A percentile compares a stretch with the other conserved stretches of the same genome.
Conservation (phyloP, 139 green algal genomes). For the Micractinium sp. region DNA sequence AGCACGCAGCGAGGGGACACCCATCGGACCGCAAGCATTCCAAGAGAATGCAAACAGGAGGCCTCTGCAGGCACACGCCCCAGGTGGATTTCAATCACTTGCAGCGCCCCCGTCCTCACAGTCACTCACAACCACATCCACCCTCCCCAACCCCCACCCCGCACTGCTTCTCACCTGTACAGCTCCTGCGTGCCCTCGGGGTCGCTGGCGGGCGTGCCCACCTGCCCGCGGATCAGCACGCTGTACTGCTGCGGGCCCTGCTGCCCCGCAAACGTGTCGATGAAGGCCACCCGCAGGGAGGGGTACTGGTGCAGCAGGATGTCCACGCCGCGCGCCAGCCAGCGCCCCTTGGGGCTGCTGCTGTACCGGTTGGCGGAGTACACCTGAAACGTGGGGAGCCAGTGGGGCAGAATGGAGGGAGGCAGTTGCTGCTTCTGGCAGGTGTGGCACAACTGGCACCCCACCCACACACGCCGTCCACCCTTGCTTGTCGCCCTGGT, state of each 20-base stretch:
- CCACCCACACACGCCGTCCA: neutral
- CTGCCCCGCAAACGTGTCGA: slow-evolving; percentile 45
- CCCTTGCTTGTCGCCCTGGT: neutral
- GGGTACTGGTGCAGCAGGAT: slow-evolving; percentile 63
- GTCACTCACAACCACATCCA: no score
- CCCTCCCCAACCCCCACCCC: neutral
- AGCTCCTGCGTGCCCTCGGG: slow-evolving; percentile 47
- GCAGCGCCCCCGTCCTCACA: no score
- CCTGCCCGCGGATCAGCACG: slow-evolving; percentile 42
- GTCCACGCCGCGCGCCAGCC: slow-evolving; percentile 65
- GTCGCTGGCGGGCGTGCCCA: slow-evolving; percentile 38
- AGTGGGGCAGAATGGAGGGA: neutral
- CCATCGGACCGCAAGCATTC: no score
- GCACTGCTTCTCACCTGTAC: slow-evolving; percentile 39
- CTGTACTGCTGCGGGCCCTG: slow-evolving; percentile 31
- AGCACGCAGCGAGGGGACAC: neutral
- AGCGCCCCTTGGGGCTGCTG: slow-evolving; percentile 42
- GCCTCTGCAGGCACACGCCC: neutral
- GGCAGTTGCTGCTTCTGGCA: neutral
- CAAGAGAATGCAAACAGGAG: neutral
- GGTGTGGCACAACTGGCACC: neutral
- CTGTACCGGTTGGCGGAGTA: slow-evolving; percentile 53
- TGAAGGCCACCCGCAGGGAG: slow-evolving; percentile 66
- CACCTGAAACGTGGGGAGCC: slow-evolving; percentile 35
- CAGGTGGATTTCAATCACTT: neutral